phyloP scores from a whole-genome alignment of 169 alveolate species.

The Perkinsus olseni region DNA sequence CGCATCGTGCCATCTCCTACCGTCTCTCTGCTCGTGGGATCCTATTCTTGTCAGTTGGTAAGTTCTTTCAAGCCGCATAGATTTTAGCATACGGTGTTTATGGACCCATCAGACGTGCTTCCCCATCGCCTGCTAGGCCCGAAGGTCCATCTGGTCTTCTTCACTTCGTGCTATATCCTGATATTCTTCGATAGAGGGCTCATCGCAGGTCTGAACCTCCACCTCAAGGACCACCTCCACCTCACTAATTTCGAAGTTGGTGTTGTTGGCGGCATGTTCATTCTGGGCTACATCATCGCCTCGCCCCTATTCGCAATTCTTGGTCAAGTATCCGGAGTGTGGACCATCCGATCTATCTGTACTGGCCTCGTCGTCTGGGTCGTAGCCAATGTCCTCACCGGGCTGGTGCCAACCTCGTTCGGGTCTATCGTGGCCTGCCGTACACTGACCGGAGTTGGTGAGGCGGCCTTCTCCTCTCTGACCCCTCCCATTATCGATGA shows the following conservation, averaged over 20 bases:
- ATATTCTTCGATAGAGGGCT: background rate
- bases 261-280: constrained; percentile 18
- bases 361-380: constrained; percentile 18
- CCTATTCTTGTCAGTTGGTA: too few species aligned
- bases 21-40: too few species aligned
- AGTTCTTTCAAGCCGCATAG: background rate
- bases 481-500: constrained; percentile 17
- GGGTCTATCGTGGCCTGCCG: constrained; percentile 14
- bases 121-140: background rate
- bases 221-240: background rate
- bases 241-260: constrained; percentile 17
- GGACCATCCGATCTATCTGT: constrained; percentile 18
- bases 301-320: constrained; percentile 21
- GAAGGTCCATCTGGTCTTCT: background rate
- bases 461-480: constrained; percentile 19
- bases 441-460: constrained; percentile 22
- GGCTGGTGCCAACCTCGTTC: background rate
- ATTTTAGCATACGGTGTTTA: too few species aligned
- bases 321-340: constrained; percentile 11
- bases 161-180: background rate
- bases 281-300: constrained; percentile 23
- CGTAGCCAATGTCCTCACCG: constrained; percentile 12
- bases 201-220: background rate
- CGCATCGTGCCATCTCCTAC: too few species aligned
- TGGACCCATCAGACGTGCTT: background rate